Evolutionary conservation across 106 monocot species (phyloP), one percentile per base, ranked within the genome.

Genomic region (Acorus gramineus): DNA sequence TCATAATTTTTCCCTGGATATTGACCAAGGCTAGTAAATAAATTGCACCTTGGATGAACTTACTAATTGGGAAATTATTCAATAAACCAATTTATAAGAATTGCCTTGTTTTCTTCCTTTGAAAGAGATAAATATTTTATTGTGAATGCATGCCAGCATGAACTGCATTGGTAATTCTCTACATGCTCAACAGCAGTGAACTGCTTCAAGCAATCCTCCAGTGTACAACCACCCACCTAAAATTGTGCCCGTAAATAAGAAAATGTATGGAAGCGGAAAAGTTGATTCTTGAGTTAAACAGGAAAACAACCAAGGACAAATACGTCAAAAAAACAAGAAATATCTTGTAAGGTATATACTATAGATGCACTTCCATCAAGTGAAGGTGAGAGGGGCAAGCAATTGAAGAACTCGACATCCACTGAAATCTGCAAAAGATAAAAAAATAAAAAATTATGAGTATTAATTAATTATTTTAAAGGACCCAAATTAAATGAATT

Each of bases 81-180:
- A 28, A 28, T 28, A 28, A 28, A 28, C 28, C 28, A 28, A 28
- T 28, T n/a, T 47, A 57, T 14, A 81, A 65, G 50, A 56, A 7
- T 8, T 71, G 90, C 95, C 84, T 86, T 70, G 71, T 95, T 78
- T 65, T 69, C 66, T 42, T 87, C 78, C 14, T 49, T 61, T 67
- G 56, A 80, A 13, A 62, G 61, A 66, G 69, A 82, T 28, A 90
- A 64, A 66, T 80, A 74, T 59, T 84, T 86, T 67, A 87, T 54
- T 55, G 90, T 90, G 66, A 55, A 48, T 55, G 61, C 47, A 68
- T 95, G 95, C 86, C 86, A 95, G 71, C 95, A 95, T 52, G 62
- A 67, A 74, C 60, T 46, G 63, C 95, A 95, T 7, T 71, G 61
- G 50, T 86, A 90, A 77, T 66, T 82, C 47, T 90, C 77, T 50